Evolutionary conservation across 441 rosid species (phyloP), one percentile per base, ranked within the genome.

Genomic region (Arabidopsis hybrid): DNA sequence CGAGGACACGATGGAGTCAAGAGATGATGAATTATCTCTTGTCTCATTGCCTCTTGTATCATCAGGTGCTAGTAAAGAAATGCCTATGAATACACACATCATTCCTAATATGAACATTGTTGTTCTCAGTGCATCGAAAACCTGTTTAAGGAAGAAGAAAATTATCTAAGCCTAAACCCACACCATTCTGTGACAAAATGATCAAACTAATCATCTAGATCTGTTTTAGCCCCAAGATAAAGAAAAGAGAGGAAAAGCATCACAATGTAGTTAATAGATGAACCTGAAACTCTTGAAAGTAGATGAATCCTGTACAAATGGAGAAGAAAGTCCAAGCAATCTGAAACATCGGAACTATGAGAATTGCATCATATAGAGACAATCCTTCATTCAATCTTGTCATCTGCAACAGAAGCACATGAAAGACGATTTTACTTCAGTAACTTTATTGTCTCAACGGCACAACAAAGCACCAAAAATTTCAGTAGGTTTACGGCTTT

Each of bases 261-360:
- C 77, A 46, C 3, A 36, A 6, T 13, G 39, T 7, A 57, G 31
- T 21, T 5, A 70, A 72, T 35, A 49, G 66, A 71, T 53, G 64
- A 35, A 93, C 99, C 97, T 95, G 97, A 85, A 88, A 95, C 83
- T 95, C 99, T 80, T 95, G 99, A 81, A 95, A 95, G 85, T 92
- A 95, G 59, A 95, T 73, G 82, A 95, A 92, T 86, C 97, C 99
- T 76, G 99, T 95, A 88, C 92, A 92, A 35, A 95, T 95, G 73
- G 99, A 95, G 81, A 95, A 92, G 88, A 92, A 95, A 65, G 99
- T 92, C 99, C 99, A 95, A 67, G 91, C 97, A 82, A 95, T 95
- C 84, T 95, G 98, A 85, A 95, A 95, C 99, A 95, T 95, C 6
- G 99, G 99, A 84, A 95, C 99, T 63, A 95, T 95, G 56, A 92